phyloP scores from a whole-genome alignment of 2,329 filamentous ascomycete genomes.

The Fusarium sp. region DNA sequence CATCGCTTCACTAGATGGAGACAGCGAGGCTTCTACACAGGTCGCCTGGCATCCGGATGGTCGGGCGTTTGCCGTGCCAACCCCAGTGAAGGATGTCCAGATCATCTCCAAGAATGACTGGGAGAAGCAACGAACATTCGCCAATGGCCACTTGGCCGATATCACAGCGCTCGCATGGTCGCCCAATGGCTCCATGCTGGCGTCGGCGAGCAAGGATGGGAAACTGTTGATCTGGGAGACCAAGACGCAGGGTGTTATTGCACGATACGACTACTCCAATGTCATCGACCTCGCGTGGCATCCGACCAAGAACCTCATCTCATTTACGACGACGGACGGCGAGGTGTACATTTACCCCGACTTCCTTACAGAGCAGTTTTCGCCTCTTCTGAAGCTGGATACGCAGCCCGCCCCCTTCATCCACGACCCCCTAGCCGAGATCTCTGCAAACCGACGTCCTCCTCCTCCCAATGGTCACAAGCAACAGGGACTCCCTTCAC shows the following conservation, averaged over 20 bases:
- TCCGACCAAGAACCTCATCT: slow-evolving; percentile 85
- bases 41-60: slow-evolving; percentile 95
- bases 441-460: slow-evolving; percentile 71
- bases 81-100: slow-evolving; percentile 83
- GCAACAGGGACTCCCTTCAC: slow-evolving; percentile 57
- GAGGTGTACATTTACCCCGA: slow-evolving; percentile 91
- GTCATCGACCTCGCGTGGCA: slow-evolving; percentile 93
- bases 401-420: slow-evolving; percentile 86
- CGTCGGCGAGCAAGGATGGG: slow-evolving; percentile 73
- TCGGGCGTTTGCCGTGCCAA: slow-evolving; percentile 86
- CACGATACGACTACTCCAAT: slow-evolving; percentile 81
- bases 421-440: slow-evolving; percentile 79
- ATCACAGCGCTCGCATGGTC: slow-evolving; percentile 93
- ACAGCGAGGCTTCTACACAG: slow-evolving; percentile 76
- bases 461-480: slow-evolving; percentile 65
- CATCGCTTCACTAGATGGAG: slow-evolving; percentile 81
- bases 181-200: slow-evolving; percentile 90
- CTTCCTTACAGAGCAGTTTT: slow-evolving; percentile 69
- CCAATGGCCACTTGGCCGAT: slow-evolving; percentile 82
- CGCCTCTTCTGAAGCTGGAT: slow-evolving; percentile 65
- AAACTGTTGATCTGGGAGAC: slow-evolving; percentile 89
- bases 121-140: slow-evolving; percentile 85
- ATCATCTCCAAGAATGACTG: slow-evolving; percentile 90
- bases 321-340: slow-evolving; percentile 92
- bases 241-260: slow-evolving; percentile 83